phyloP scores from a whole-genome alignment of 257 asterid species.

The Verbena officinalis region DNA sequence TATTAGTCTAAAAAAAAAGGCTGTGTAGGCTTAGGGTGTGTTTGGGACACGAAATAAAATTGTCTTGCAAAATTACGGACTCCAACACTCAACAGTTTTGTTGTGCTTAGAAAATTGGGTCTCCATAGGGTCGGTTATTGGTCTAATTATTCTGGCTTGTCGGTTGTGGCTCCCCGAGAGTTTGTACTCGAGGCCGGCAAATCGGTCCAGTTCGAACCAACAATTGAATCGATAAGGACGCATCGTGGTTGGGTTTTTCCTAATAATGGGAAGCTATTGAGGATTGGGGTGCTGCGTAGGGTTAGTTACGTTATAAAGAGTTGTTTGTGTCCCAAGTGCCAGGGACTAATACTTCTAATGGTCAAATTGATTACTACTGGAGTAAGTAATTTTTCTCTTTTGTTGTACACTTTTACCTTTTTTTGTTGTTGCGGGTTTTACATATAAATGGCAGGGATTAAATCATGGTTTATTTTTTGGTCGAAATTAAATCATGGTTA shows the following conservation, averaged over 20 bases:
- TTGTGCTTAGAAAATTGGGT: background rate
- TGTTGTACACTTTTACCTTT: too few species aligned
- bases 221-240: constrained; percentile 41
- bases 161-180: constrained; percentile 70
- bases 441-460: too few species aligned
- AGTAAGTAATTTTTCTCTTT: constrained; percentile 48
- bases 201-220: constrained; percentile 57
- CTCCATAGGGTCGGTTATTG: constrained; percentile 77
- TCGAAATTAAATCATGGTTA: constrained; percentile 4
- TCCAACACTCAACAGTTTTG: too few species aligned
- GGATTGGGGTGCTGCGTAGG: constrained; percentile 83
- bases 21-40: too few species aligned
- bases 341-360: constrained; percentile 60
- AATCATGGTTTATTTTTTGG: too few species aligned
- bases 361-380: constrained; percentile 68
- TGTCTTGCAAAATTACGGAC: too few species aligned
- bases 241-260: constrained; percentile 99
- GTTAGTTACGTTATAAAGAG: constrained; percentile 70
- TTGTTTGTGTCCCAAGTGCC: constrained; percentile 77
- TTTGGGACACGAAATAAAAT: constrained; percentile 10
- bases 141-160: constrained; percentile 81
- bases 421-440: too few species aligned
- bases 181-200: constrained; percentile 46
- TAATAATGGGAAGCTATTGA: constrained; percentile 70
- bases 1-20: too few species aligned